Evolutionary conservation across 768 basidiomycete species (phyloP).

Genomic region (Suillus tomentosus): DNA sequence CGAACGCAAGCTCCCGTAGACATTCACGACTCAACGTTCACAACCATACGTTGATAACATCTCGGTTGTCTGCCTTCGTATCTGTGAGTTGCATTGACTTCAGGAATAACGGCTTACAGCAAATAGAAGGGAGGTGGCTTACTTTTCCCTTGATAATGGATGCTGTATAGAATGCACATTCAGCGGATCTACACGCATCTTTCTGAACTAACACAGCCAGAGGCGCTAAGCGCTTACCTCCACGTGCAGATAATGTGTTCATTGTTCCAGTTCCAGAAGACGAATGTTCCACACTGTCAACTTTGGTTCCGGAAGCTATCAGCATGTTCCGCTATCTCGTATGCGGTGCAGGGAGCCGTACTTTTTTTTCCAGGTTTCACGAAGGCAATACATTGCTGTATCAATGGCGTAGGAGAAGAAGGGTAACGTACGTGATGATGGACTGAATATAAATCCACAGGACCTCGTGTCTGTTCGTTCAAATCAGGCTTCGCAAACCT

Average conservation of each 20-base stretch:
- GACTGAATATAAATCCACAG: neutral
- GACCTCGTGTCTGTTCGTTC: neutral
- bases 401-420: neutral
- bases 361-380: neutral
- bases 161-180: neutral
- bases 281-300: neutral
- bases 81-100: conserved; percentile 45
- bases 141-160: neutral
- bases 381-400: conserved; percentile 5
- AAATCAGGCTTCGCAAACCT: neutral
- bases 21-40: conserved; percentile 83
- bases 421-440: neutral
- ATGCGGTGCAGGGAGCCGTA: neutral
- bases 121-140: neutral
- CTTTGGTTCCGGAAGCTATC: neutral
- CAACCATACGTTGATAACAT: conserved; percentile 76
- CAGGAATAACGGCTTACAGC: neutral
- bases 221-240: neutral
- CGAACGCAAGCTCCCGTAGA: conserved; percentile 70
- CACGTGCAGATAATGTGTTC: neutral
- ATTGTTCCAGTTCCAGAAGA: neutral
- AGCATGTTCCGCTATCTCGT: neutral
- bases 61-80: conserved; percentile 80
- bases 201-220: neutral
- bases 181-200: neutral